phyloP scores from a whole-genome alignment of 306 rosid genomes.

The Casuarina glauca region DNA sequence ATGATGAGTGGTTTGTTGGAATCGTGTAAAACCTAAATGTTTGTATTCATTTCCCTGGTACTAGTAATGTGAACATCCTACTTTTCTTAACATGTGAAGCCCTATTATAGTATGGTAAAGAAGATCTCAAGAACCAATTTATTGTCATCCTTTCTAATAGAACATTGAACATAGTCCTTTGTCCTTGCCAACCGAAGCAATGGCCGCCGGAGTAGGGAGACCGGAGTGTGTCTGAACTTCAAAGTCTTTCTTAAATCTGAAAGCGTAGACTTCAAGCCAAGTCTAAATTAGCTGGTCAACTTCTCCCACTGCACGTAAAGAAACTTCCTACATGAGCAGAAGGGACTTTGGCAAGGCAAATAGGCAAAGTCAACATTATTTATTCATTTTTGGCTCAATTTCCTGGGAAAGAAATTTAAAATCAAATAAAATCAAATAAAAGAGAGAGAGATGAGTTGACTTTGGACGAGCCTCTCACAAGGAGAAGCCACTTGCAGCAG shows the following conservation, averaged over 20 bases:
- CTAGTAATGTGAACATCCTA: too few relatives aligned
- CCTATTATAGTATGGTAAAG: background rate
- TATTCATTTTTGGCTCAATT: background rate
- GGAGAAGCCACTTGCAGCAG: background rate
- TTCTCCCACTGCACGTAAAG: background rate
- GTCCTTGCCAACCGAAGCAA: background rate
- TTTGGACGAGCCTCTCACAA: background rate
- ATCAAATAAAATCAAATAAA: too few relatives aligned
- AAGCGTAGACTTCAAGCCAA: background rate
- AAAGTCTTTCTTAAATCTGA: background rate
- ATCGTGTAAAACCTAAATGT: too few relatives aligned
- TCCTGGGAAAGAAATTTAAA: too few relatives aligned
- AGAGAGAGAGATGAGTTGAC: background rate
- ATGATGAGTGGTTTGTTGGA: too few relatives aligned
- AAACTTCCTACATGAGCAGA: background rate
- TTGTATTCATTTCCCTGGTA: too few relatives aligned
- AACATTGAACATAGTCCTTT: background rate
- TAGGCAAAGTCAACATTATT: background rate
- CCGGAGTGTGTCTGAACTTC: background rate
- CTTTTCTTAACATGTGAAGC: background rate
- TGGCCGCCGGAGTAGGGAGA: background rate
- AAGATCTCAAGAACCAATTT: background rate
- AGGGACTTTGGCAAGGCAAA: background rate
- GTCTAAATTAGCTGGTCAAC: conserved; percentile 1
- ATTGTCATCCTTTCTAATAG: background rate